Conservation (phyloP, 495 filamentous ascomycete genomes). For the Glutinoglossum americanum region DNA sequence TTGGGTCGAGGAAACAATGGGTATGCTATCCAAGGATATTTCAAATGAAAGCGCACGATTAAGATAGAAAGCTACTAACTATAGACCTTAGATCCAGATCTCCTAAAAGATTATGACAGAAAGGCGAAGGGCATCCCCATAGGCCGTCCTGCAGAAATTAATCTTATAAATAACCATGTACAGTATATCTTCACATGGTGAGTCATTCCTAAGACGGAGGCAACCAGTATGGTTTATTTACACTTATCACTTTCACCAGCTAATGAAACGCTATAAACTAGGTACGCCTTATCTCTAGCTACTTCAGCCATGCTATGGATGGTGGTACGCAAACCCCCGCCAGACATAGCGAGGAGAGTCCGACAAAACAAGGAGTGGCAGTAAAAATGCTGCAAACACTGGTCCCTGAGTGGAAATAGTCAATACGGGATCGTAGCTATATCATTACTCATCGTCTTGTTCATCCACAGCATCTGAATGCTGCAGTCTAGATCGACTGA, state of each 20-base stretch:
- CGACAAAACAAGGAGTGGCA: constrained; percentile 69
- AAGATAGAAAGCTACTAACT: neutral
- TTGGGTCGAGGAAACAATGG: constrained; percentile 93
- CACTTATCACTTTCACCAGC: neutral
- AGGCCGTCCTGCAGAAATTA: constrained; percentile 77
- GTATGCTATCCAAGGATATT: constrained; percentile 22
- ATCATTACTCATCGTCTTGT: constrained; percentile 1
- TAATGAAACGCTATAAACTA: constrained; percentile 15
- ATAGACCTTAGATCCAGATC: constrained; percentile 40
- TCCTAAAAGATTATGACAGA: constrained; percentile 47
- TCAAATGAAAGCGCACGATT: too few relatives aligned
- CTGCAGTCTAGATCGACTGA: neutral
- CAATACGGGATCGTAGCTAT: neutral
- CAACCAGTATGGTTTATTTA: neutral
- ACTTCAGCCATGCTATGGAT: constrained; percentile 91
- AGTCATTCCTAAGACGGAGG: constrained; percentile 11
- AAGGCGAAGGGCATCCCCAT: constrained; percentile 73
- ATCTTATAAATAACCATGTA: constrained; percentile 83
- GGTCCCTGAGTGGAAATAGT: neutral
- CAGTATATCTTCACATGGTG: constrained; percentile 99
- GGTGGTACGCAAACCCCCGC: constrained; percentile 66
- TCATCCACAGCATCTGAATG: constrained; percentile 3
- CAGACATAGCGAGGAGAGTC: constrained; percentile 48
- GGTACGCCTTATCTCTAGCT: constrained; percentile 73
- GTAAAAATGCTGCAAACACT: constrained; percentile 6